Conservation (phyloP, 352 stramenopile species). For the Phytophthora kernoviae region DNA sequence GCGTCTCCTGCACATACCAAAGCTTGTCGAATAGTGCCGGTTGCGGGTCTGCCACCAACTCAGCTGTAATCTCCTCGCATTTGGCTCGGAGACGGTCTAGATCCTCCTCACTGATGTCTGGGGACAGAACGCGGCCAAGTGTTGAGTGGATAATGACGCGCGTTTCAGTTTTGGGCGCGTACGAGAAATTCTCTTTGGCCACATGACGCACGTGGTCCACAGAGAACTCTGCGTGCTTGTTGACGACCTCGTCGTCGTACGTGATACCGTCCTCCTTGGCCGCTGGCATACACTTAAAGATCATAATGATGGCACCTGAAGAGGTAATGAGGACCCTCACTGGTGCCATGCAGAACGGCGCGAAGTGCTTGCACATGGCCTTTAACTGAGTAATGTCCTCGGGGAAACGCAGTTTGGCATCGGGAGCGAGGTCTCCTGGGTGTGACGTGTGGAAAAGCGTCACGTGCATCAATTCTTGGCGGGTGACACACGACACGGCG, state of each 20-base stretch:
- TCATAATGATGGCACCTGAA: slow-evolving; percentile 70
- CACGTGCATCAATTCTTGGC: slow-evolving; percentile 73
- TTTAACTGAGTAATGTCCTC: slow-evolving; percentile 54
- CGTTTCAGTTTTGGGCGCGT: slow-evolving; percentile 46
- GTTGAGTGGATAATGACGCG: slow-evolving; percentile 76
- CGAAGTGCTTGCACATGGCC: slow-evolving; percentile 40
- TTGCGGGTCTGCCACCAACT: slow-evolving; percentile 28
- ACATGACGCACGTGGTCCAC: slow-evolving; percentile 58
- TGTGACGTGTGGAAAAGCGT: slow-evolving; percentile 84
- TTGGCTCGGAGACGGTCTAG: slow-evolving; percentile 42
- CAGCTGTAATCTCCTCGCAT: slow-evolving; percentile 60
- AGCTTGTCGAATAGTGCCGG: slow-evolving; percentile 51
- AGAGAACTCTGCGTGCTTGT: slow-evolving; percentile 51
- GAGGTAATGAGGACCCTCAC: slow-evolving; percentile 61
- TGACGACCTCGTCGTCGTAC: slow-evolving; percentile 17
- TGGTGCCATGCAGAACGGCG: slow-evolving; percentile 50
- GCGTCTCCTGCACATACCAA: slow-evolving; percentile 77
- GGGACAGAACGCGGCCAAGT: slow-evolving; percentile 57
- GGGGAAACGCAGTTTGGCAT: slow-evolving; percentile 36
- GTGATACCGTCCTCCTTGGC: slow-evolving; percentile 3
- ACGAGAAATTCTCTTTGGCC: slow-evolving; percentile 54
- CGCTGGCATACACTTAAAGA: slow-evolving; percentile 52
- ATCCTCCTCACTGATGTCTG: slow-evolving; percentile 38
- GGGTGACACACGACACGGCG: slow-evolving; percentile 63
- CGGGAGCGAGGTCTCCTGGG: slow-evolving; percentile 54